Conservation (phyloP, 352 stramenopile genomes). For the Phytophthora syringae region DNA sequence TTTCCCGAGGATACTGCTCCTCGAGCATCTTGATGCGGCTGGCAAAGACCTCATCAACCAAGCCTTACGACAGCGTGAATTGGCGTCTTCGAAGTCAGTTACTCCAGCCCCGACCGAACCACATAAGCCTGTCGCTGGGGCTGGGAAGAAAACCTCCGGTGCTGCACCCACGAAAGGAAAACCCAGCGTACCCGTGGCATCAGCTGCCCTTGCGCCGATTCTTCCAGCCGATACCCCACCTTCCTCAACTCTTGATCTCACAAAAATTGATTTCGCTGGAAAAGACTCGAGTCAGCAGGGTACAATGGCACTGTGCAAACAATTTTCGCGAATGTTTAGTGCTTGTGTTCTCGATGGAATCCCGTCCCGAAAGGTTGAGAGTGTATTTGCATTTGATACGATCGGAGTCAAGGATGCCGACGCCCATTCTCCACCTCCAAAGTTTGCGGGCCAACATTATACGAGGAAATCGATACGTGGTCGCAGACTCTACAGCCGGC, state of each 20-base stretch:
- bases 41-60: conserved; percentile 20
- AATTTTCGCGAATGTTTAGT: conserved; percentile 25
- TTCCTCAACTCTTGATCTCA: conserved; percentile 7
- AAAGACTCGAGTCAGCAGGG: conserved; percentile 22
- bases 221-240: background rate
- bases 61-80: conserved; percentile 9
- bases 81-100: conserved; percentile 17
- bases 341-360: conserved; percentile 40
- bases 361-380: conserved; percentile 19
- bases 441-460: conserved; percentile 34
- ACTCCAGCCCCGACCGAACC: conserved; percentile 15
- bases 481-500: conserved; percentile 36
- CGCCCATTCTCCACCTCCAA: background rate
- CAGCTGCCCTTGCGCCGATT: background rate
- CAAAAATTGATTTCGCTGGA: background rate
- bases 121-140: conserved; percentile 15
- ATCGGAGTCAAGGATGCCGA: background rate
- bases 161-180: conserved; percentile 21
- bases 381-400: conserved; percentile 17
- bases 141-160: conserved; percentile 32
- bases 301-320: conserved; percentile 11
- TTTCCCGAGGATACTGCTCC: conserved; percentile 41
- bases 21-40: conserved; percentile 45
- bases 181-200: conserved; percentile 6
- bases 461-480: conserved; percentile 38